Conservation (phyloP, 2,329 filamentous ascomycete species). For the Colletotrichum eleusines region DNA sequence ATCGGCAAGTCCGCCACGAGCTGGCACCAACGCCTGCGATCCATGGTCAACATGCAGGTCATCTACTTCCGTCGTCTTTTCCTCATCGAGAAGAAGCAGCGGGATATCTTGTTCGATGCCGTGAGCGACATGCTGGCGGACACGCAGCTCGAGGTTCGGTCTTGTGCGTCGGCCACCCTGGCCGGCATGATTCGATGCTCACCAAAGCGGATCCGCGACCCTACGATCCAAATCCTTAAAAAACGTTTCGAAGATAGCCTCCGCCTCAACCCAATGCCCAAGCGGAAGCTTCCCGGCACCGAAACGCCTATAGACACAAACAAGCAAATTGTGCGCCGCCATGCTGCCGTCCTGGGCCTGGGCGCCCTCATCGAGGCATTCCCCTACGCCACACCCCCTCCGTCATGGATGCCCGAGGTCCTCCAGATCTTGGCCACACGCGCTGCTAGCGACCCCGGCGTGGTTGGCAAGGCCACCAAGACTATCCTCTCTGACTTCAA, state of each 20-base stretch:
- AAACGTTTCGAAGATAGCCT: slow-evolving; percentile 83
- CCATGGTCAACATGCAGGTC: slow-evolving; percentile 98
- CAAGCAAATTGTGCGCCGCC: slow-evolving; percentile 82
- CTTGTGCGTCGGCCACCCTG: slow-evolving; percentile 90
- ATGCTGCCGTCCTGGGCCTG: slow-evolving; percentile 91
- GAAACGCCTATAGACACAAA: slow-evolving; percentile 79
- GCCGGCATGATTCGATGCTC: slow-evolving; percentile 99
- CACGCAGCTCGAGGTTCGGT: slow-evolving; percentile 90
- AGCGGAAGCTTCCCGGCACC: slow-evolving; percentile 72
- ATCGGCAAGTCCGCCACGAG: slow-evolving; percentile 87
- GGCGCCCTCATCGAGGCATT: slow-evolving; percentile 95
- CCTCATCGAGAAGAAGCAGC: slow-evolving; percentile 79
- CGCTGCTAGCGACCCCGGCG: slow-evolving; percentile 88
- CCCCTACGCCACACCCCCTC: slow-evolving; percentile 93
- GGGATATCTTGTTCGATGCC: slow-evolving; percentile 85
- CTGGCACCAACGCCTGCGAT: slow-evolving; percentile 95
- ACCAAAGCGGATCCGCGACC: slow-evolving; percentile 80
- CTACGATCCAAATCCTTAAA: slow-evolving; percentile 81
- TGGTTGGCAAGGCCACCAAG: slow-evolving; percentile 97
- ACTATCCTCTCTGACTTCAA: slow-evolving; percentile 96
- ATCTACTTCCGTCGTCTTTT: slow-evolving; percentile 98
- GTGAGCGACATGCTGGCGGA: slow-evolving; percentile 97
- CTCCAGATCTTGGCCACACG: slow-evolving; percentile 86
- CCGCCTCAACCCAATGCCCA: slow-evolving; percentile 88
- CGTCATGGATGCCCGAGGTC: slow-evolving; percentile 92